Conservation (phyloP, 2,329 filamentous ascomycete species). For the Paraphaeosphaeria sporulosa region DNA sequence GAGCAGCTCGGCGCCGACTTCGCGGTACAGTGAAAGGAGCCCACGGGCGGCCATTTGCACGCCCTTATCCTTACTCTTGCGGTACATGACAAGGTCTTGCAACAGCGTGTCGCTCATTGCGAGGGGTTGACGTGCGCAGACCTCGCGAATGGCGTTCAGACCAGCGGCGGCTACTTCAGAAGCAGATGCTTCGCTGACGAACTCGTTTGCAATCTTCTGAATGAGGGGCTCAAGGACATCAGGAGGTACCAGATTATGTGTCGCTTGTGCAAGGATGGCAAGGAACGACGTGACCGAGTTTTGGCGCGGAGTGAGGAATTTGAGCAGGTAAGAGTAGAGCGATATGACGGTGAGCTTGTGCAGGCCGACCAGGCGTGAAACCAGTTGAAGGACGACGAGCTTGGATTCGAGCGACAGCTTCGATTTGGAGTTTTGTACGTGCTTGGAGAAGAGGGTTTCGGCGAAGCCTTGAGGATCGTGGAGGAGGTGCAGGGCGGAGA, state of each 20-base stretch:
- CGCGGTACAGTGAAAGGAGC: slow-evolving; percentile 86
- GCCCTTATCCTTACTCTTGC: slow-evolving; percentile 97
- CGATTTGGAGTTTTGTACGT: slow-evolving; percentile 85
- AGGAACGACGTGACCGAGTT: slow-evolving; percentile 91
- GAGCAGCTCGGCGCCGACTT: slow-evolving; percentile 87
- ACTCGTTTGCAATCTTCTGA: slow-evolving; percentile 97
- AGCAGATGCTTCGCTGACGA: slow-evolving; percentile 92
- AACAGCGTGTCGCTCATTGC: slow-evolving; percentile 96
- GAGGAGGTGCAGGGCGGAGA: slow-evolving; percentile 91
- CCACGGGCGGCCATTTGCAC: slow-evolving; percentile 99
- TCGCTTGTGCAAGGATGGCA: slow-evolving; percentile 89
- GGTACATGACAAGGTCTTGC: slow-evolving; percentile 93
- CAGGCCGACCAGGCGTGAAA: slow-evolving; percentile 88
- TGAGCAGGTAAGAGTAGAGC: slow-evolving; percentile 96
- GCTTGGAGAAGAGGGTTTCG: slow-evolving; percentile 87
- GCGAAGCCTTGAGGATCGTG: slow-evolving; percentile 95
- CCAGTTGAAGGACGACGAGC: slow-evolving; percentile 86
- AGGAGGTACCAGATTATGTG: slow-evolving; percentile 89
- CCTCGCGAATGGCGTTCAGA: slow-evolving; percentile 92
- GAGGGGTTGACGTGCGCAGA: slow-evolving; percentile 91
- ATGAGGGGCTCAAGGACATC: slow-evolving; percentile 90
- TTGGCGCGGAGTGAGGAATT: slow-evolving; percentile 85
- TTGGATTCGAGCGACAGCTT: slow-evolving; percentile 89
- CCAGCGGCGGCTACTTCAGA: slow-evolving; percentile 91
- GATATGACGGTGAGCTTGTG: slow-evolving; percentile 90